A percentile compares a stretch with the other conserved stretches of the same genome.
Conservation (phyloP, 768 basidiomycete genomes). For the Boletus reticuloceps region DNA sequence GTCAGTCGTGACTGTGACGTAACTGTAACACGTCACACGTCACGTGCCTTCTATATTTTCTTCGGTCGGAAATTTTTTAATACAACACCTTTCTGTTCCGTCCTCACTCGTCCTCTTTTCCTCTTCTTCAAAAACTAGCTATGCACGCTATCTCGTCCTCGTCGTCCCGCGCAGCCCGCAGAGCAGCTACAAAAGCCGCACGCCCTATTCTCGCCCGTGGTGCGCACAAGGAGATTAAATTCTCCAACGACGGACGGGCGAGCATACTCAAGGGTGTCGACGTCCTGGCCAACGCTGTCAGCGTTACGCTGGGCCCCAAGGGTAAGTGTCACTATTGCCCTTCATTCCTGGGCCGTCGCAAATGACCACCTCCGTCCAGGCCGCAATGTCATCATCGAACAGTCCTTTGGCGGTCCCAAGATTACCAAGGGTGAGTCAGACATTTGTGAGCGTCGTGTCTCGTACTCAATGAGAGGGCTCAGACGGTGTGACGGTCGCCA, state of each 20-base stretch:
- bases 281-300: constrained; percentile 94
- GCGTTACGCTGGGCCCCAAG: constrained; percentile 95
- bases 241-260: constrained; percentile 92
- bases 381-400: constrained; percentile 98
- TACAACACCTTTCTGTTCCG: constrained; percentile 12
- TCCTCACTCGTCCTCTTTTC: background rate
- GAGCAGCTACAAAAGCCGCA: constrained; percentile 56
- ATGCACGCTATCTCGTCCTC: constrained; percentile 52
- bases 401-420: constrained; percentile 85
- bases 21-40: constrained; percentile 9
- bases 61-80: constrained; percentile 22
- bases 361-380: constrained; percentile 43
- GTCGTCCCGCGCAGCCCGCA: constrained; percentile 67
- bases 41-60: constrained; percentile 36
- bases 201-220: constrained; percentile 61
- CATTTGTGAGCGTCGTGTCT: background rate
- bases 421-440: constrained; percentile 83
- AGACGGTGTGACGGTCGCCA: constrained; percentile 77
- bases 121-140: background rate
- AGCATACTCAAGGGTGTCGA: constrained; percentile 95
- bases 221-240: constrained; percentile 95
- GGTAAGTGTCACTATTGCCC: constrained; percentile 34
- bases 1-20: background rate
- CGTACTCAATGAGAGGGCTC: constrained; percentile 2
- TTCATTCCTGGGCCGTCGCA: background rate